phyloP scores from a whole-genome alignment of 2,329 filamentous ascomycete genomes.

The Lachnellula hyalina region DNA sequence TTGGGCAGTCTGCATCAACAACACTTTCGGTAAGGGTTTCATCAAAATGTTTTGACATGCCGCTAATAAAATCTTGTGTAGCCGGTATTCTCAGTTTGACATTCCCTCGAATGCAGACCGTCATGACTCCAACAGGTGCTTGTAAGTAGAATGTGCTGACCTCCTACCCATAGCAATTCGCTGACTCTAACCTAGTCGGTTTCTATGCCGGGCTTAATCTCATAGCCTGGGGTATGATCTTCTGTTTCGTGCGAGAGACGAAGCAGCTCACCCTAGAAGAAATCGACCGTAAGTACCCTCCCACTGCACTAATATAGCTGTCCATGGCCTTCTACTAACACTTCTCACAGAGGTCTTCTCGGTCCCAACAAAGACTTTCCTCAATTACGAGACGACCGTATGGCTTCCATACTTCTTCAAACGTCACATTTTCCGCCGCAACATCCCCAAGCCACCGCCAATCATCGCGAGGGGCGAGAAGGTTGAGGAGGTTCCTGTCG shows the following conservation, averaged over 20 bases:
- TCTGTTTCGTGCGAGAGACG: slow-evolving; percentile 51
- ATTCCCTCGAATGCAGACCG: slow-evolving; percentile 20
- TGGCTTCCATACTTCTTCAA: slow-evolving; percentile 19
- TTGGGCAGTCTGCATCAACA: slow-evolving; percentile 54
- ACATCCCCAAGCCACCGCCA: slow-evolving; percentile 31
- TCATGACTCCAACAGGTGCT: slow-evolving; percentile 34
- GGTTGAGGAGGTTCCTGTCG: neutral
- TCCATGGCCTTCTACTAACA: neutral
- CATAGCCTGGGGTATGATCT: slow-evolving; percentile 48
- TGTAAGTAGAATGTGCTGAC: slow-evolving; percentile 64
- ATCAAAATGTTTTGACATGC: slow-evolving; percentile 56
- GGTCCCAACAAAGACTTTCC: slow-evolving; percentile 14
- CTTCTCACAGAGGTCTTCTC: slow-evolving; percentile 13
- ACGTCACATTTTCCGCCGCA: slow-evolving; percentile 22
- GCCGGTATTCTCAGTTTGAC: slow-evolving; percentile 55
- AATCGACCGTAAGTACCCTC: slow-evolving; percentile 49
- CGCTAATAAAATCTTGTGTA: slow-evolving; percentile 58
- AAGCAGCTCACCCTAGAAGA: slow-evolving; percentile 37
- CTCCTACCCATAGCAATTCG: slow-evolving; percentile 63
- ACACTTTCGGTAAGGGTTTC: slow-evolving; percentile 61
- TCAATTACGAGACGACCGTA: slow-evolving; percentile 15
- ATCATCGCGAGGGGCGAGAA: slow-evolving; percentile 9
- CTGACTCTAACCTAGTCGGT: slow-evolving; percentile 52
- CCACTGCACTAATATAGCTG: slow-evolving; percentile 14
- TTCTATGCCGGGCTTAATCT: slow-evolving; percentile 51